These are phyloP conservation scores for Aspergillus baeticus DNA, from an alignment of 495 filamentous ascomycete genomes.

Conservation along the genomic window DNA sequence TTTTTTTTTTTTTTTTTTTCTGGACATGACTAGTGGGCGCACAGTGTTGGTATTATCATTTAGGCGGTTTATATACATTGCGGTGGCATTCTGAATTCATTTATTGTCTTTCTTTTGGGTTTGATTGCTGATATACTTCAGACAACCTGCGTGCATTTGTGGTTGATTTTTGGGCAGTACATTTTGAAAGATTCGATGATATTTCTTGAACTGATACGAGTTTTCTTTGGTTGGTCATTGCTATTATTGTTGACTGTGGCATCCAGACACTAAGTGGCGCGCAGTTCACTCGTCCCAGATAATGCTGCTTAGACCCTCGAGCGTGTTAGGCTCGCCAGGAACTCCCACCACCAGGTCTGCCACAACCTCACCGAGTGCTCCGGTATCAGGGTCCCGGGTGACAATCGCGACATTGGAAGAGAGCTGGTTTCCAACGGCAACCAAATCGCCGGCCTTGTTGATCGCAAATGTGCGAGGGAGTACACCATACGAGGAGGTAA, in stretches of 20 bases:
- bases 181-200: conserved; percentile 5
- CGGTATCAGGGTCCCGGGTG: conserved; percentile 52
- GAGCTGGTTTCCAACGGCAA: conserved; percentile 62
- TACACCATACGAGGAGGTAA: conserved; percentile 55
- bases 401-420: conserved; percentile 61
- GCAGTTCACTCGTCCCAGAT: conserved; percentile 57
- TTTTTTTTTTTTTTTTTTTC: too few species aligned
- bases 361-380: conserved; percentile 50
- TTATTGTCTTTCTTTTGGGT: not conserved
- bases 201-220: not conserved
- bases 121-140: conserved; percentile 10
- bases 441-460: conserved; percentile 58
- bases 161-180: conserved; percentile 4
- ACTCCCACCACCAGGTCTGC: conserved; percentile 40
- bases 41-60: conserved; percentile 12
- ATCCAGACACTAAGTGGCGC: too few species aligned
- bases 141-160: conserved; percentile 4
- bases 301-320: conserved; percentile 51
- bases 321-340: conserved; percentile 37
- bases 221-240: not conserved
- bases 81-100: conserved; percentile 17
- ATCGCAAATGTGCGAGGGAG: conserved; percentile 66
- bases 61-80: conserved; percentile 22
- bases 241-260: not conserved
- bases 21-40: not conserved